Conservation (phyloP, 345 rosid genomes). For the Streptanthus diversifolius region DNA sequence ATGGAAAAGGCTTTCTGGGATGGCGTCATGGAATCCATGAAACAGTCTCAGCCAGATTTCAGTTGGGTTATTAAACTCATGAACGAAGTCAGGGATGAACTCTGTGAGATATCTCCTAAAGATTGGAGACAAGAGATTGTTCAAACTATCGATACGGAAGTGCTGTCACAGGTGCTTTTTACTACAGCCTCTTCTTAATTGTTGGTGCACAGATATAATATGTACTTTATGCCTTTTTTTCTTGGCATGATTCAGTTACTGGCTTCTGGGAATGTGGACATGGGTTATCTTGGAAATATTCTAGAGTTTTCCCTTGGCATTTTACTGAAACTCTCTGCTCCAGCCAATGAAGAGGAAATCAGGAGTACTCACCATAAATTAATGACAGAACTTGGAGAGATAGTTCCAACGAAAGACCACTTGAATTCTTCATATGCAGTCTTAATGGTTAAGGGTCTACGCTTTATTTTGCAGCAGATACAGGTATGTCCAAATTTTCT, state of each 20-base stretch:
- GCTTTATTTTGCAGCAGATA: slow-evolving; percentile 80
- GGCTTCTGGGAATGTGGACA: slow-evolving; percentile 66
- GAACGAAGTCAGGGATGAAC: slow-evolving; percentile 89
- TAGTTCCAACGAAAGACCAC: slow-evolving; percentile 43
- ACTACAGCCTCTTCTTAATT: not conserved
- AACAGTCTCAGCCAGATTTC: slow-evolving; percentile 57
- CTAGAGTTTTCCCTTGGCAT: slow-evolving; percentile 67
- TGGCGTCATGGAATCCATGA: slow-evolving; percentile 62
- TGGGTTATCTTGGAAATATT: slow-evolving; percentile 65
- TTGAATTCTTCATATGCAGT: slow-evolving; percentile 45
- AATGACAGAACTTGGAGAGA: slow-evolving; percentile 61
- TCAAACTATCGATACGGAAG: slow-evolving; percentile 66
- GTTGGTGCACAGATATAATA: not conserved
- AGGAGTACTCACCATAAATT: slow-evolving; percentile 49
- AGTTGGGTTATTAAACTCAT: slow-evolving; percentile 64
- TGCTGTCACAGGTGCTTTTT: slow-evolving; percentile 62
- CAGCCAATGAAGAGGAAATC: slow-evolving; percentile 64
- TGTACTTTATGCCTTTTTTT: slow-evolving; percentile 5
- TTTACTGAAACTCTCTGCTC: slow-evolving; percentile 77
- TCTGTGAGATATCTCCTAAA: slow-evolving; percentile 79
- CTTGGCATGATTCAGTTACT: slow-evolving; percentile 46
- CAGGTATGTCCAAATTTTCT: slow-evolving; percentile 49
- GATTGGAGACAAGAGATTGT: slow-evolving; percentile 73
- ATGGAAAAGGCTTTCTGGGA: slow-evolving; percentile 97
- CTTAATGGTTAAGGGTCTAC: slow-evolving; percentile 77